Percentiles rank a stretch among this genome's conserved stretches.
Evolutionary conservation across 2,329 filamentous ascomycete species (phyloP).

Genomic region (Mariannaea sp.): DNA sequence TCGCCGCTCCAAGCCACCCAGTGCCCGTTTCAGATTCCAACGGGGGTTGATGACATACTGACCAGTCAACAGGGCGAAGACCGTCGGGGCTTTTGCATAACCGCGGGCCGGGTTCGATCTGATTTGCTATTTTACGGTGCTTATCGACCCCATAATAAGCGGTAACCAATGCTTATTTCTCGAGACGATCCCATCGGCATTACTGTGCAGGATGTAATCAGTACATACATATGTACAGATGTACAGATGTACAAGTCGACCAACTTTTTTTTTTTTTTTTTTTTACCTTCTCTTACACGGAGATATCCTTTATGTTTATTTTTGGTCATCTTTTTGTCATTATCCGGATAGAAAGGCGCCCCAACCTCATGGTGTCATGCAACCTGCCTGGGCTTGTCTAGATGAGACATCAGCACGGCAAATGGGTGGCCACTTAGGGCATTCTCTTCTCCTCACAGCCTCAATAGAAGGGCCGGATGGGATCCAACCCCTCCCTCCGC

Average conservation of each 20-base stretch:
- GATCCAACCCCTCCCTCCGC: slow-evolving; percentile 3
- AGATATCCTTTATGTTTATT: too few relatives aligned
- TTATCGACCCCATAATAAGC: too few relatives aligned
- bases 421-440: too few relatives aligned
- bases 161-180: too few relatives aligned
- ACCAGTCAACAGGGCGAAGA: neutral
- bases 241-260: neutral
- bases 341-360: too few relatives aligned
- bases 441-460: too few relatives aligned
- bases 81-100: neutral
- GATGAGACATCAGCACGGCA: too few relatives aligned
- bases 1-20: slow-evolving; percentile 11
- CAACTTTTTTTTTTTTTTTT: neutral
- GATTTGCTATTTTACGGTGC: slow-evolving; percentile 6
- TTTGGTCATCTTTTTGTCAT: too few relatives aligned
- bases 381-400: too few relatives aligned
- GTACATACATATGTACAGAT: neutral
- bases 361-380: too few relatives aligned
- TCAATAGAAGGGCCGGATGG: slow-evolving; percentile 3
- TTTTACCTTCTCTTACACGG: too few relatives aligned
- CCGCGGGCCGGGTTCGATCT: neutral
- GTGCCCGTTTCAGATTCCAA: slow-evolving; percentile 17
- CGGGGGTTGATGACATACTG: neutral
- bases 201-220: neutral
- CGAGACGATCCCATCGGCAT: too few relatives aligned